Conservation (phyloP, 495 filamentous ascomycete species). For the Neurospora sp. region DNA sequence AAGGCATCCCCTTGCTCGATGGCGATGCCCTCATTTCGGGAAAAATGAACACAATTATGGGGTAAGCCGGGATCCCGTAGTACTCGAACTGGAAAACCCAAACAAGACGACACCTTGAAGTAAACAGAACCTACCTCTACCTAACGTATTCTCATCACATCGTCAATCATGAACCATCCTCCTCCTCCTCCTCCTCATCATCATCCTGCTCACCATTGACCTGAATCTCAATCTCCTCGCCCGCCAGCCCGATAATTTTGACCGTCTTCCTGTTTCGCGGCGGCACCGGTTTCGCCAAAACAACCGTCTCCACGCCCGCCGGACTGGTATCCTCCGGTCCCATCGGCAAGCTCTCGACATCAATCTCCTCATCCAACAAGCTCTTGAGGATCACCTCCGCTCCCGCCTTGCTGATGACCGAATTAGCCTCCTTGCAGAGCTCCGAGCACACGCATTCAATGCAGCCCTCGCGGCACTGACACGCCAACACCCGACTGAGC, state of each 20-base stretch:
- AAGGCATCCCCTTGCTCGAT: neutral
- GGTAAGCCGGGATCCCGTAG: neutral
- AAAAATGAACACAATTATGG: neutral
- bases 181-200: neutral
- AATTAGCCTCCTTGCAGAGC: conserved; percentile 76
- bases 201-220: conserved; percentile 1
- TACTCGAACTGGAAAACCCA: neutral
- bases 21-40: neutral
- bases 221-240: conserved; percentile 8
- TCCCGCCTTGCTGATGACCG: conserved; percentile 90
- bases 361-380: conserved; percentile 65
- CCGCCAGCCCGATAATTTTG: conserved; percentile 10
- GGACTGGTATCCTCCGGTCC: conserved; percentile 58
- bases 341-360: conserved; percentile 70
- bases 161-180: neutral
- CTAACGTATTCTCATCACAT: neutral
- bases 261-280: conserved; percentile 9
- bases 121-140: neutral
- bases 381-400: conserved; percentile 67
- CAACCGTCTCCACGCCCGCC: conserved; percentile 75
- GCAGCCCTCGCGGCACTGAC: conserved; percentile 68
- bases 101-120: neutral
- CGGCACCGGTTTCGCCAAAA: conserved; percentile 56
- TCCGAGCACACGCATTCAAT: conserved; percentile 80
- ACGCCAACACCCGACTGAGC: conserved; percentile 60